phyloP scores from a whole-genome alignment of 345 rosid genomes.

The Citrus medica region DNA sequence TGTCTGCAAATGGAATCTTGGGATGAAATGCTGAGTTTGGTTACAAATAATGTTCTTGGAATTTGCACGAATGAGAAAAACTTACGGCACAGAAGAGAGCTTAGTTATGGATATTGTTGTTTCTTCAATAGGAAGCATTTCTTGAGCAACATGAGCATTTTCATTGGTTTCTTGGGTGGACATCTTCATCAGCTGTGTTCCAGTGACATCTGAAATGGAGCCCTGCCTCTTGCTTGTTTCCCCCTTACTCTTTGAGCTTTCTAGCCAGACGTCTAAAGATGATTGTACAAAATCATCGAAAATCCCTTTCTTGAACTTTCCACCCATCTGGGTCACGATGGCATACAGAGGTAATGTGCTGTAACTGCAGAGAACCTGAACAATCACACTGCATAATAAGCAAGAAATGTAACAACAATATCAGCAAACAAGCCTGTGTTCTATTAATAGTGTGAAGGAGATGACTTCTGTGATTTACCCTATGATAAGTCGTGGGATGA shows the following conservation, averaged over 20 bases:
- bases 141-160: background rate
- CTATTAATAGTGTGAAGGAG: background rate
- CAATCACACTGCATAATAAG: slow-evolving; percentile 47
- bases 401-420: background rate
- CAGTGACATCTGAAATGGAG: background rate
- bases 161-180: slow-evolving; percentile 8
- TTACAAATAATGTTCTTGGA: background rate
- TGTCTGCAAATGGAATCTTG: background rate
- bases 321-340: slow-evolving; percentile 87
- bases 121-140: slow-evolving; percentile 12
- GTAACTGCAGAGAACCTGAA: slow-evolving; percentile 90
- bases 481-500: slow-evolving; percentile 69
- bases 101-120: background rate
- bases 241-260: background rate
- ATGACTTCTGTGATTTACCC: slow-evolving; percentile 41
- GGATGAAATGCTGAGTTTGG: background rate
- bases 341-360: slow-evolving; percentile 81
- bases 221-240: slow-evolving; percentile 14
- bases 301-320: slow-evolving; percentile 48
- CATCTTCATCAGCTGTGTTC: background rate
- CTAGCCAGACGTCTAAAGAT: slow-evolving; percentile 28
- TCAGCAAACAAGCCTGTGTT: background rate
- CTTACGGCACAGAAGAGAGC: background rate
- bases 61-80: background rate
- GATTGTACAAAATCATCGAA: slow-evolving; percentile 27